Evolutionary conservation across 352 stramenopile species (phyloP), one percentile per base, ranked within the genome.

Genomic region (Blastocystis sp.): DNA sequence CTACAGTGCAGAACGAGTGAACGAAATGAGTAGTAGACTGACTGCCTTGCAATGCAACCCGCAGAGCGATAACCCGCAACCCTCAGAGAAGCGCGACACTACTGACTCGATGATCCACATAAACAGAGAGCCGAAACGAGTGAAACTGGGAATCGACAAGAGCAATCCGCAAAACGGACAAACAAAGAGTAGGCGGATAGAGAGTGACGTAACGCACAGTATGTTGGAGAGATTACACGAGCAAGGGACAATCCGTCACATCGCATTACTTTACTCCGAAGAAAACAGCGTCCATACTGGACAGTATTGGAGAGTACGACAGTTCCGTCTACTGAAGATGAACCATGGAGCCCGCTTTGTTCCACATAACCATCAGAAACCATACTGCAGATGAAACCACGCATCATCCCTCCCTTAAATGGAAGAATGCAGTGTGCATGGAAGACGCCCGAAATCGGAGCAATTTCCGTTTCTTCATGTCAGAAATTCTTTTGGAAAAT

Each of bases 81-180:
- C 48, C 14, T 14, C 61, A 4, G 54, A 54, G 34, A 84, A 84
- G 34, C 52, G 74, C 19, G 6, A 17, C 14, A 7, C 14, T 14
- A 57, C 6, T 57, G 74, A 84, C 38, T 28, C 45, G 61, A 38
- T 69, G 4, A 42, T 66, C 3, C 19, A 57, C 3, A 11, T 69
- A n/a, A 84, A 84, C 28, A 21, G 57, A 40, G 11, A 70, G 42
- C 74, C 74, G n/a, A 84, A 84, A 28, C 19, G 74, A 70, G 74
- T 68, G 17, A 14, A 28, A 38, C 11, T 84, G 24, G 38, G 42
- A 9, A 19, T 84, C 9, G 74, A 84, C 34, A 62, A 64, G 17
- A 45, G 34, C 28, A 52, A 84, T 69, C 52, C 34, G 4, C 52
- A 59, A 0, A 52, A 84, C 24, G 74, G 74, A 45, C 74, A 84